phyloP scores from a whole-genome alignment of 352 stramenopile species.

The Globisporangium iwayamae region DNA sequence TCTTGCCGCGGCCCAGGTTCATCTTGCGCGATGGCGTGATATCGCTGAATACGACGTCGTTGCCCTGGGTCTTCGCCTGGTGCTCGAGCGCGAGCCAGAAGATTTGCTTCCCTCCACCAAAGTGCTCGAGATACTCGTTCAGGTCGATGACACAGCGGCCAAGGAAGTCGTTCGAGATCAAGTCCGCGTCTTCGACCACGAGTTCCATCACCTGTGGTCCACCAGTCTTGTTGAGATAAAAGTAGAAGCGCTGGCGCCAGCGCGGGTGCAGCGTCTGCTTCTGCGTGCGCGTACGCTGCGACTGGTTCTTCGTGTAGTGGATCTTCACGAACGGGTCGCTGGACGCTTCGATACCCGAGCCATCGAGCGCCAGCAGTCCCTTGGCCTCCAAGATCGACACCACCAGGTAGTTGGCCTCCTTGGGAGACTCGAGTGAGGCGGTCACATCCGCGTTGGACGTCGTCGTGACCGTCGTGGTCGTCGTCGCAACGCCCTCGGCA shows the following conservation, averaged over 20 bases:
- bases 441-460: constrained; percentile 5
- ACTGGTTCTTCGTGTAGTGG: constrained; percentile 47
- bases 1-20: constrained; percentile 47
- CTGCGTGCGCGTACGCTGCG: constrained; percentile 55
- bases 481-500: constrained; percentile 8
- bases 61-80: constrained; percentile 29
- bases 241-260: constrained; percentile 76
- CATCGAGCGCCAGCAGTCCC: constrained; percentile 50
- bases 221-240: constrained; percentile 32
- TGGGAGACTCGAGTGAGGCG: neutral
- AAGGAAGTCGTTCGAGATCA: constrained; percentile 74
- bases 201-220: constrained; percentile 50
- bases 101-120: constrained; percentile 41
- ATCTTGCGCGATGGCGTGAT: constrained; percentile 44
- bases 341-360: constrained; percentile 45
- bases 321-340: constrained; percentile 72
- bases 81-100: constrained; percentile 72
- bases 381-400: constrained; percentile 64
- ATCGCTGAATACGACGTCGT: constrained; percentile 33
- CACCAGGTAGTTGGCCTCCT: constrained; percentile 52
- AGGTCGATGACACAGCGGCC: constrained; percentile 65
- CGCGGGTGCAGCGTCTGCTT: constrained; percentile 62
- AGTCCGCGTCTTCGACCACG: constrained; percentile 57
- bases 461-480: constrained; percentile 14
- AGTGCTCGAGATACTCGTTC: constrained; percentile 49